Evolutionary conservation across 768 basidiomycete species (phyloP).

Genomic region (Suillus tomentosus): DNA sequence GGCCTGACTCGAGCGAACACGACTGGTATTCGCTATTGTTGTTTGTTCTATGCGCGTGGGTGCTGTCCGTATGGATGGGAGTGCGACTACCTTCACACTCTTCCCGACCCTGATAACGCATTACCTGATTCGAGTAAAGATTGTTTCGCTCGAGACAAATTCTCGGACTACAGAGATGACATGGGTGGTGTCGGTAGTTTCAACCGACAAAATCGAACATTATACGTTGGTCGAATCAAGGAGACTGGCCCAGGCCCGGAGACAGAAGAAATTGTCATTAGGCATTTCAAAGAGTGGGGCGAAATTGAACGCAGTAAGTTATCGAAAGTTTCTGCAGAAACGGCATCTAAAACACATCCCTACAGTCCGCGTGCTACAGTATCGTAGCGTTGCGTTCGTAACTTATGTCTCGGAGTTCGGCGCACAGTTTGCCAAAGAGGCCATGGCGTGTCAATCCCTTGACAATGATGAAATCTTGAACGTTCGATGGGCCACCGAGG

Average conservation of each 20-base stretch:
- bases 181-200: constrained; percentile 99
- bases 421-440: constrained; percentile 96
- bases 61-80: constrained; percentile 99
- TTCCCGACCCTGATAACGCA: constrained; percentile 69
- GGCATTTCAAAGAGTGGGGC: constrained; percentile 97
- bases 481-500: constrained; percentile 98
- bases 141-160: constrained; percentile 96
- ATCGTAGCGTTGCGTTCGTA: constrained; percentile 95
- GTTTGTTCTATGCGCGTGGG: constrained; percentile 93
- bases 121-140: constrained; percentile 94
- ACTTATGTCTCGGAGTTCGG: constrained; percentile 85
- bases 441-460: constrained; percentile 97
- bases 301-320: constrained; percentile 86
- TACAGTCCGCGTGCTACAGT: constrained; percentile 88
- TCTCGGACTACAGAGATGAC: constrained; percentile 95
- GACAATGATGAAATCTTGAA: constrained; percentile 98
- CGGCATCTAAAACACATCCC: constrained; percentile 12
- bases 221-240: constrained; percentile 93
- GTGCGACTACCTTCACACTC: constrained; percentile 91
- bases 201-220: constrained; percentile 88
- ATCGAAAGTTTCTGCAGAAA: neutral
- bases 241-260: constrained; percentile 88
- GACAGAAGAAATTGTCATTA: constrained; percentile 85
- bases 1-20: constrained; percentile 96
- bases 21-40: constrained; percentile 89